Conservation (phyloP, 371 early-diverging fungal species). For the Apophysomyces trapeziformis region DNA sequence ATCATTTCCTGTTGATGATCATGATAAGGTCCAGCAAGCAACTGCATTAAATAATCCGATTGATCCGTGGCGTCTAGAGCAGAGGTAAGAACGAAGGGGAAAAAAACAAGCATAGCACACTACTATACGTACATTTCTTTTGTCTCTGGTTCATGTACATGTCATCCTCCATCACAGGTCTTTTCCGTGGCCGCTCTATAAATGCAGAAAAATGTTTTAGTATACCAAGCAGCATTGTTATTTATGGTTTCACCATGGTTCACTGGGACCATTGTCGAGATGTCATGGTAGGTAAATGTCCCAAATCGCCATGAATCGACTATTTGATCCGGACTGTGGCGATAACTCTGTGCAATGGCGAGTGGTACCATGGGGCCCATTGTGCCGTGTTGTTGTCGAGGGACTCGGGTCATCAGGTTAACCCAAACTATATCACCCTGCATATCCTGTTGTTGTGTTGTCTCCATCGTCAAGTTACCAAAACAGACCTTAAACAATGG, state of each 20-base stretch:
- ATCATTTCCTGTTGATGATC: neutral
- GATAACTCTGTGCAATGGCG: neutral
- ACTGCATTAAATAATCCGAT: slow-evolving; percentile 17
- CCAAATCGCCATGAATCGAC: slow-evolving; percentile 22
- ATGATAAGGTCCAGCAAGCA: slow-evolving; percentile 16
- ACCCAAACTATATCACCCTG: slow-evolving; percentile 16
- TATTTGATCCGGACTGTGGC: neutral
- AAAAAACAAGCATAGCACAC: neutral
- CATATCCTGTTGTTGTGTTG: slow-evolving; percentile 17
- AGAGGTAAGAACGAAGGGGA: neutral
- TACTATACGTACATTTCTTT: neutral
- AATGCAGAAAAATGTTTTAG: neutral
- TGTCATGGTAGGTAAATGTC: slow-evolving; percentile 20
- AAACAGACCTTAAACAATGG: slow-evolving; percentile 10
- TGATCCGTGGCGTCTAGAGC: slow-evolving; percentile 10
- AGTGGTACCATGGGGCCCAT: neutral
- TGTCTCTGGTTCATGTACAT: neutral
- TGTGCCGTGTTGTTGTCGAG: slow-evolving; percentile 6
- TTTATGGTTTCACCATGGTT: neutral
- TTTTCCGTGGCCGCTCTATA: neutral
- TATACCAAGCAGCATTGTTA: neutral
- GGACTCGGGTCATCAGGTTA: slow-evolving; percentile 17
- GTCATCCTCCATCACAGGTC: neutral
- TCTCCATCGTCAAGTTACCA: slow-evolving; percentile 21
- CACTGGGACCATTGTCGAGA: neutral